Percentiles rank a stretch among this genome's conserved stretches.
Evolutionary conservation across 1,284 basidiomycete genomes (phyloP).

Genomic region (Thecaphora thlaspeos): DNA sequence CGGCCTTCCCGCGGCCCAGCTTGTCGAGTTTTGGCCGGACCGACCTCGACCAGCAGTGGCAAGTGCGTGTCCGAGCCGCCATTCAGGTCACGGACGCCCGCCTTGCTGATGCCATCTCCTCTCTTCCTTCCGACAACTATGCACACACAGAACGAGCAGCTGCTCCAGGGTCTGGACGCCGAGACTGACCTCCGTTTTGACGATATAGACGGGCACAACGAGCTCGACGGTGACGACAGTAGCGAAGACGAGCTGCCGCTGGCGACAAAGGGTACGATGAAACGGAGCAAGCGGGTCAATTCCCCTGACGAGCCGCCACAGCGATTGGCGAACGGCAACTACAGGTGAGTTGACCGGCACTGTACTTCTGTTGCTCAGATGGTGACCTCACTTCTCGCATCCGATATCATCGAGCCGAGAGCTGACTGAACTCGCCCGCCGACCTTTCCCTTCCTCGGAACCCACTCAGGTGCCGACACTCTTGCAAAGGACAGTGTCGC

Average conservation of each 20-base stretch:
- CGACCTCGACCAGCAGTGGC: background rate
- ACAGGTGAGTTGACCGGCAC: conserved; percentile 4
- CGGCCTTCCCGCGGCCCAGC: conserved; percentile 4
- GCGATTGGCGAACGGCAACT: conserved; percentile 33
- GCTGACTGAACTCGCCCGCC: conserved; percentile 13
- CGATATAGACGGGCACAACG: conserved; percentile 2
- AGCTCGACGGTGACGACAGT: too few relatives aligned
- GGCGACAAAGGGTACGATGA: too few relatives aligned
- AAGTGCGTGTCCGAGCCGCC: background rate
- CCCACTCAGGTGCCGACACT: conserved; percentile 28
- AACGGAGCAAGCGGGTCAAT: too few relatives aligned
- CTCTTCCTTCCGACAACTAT: too few relatives aligned
- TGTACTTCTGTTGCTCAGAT: background rate
- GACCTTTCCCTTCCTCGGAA: background rate
- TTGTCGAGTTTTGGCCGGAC: background rate
- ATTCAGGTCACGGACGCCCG: too few relatives aligned
- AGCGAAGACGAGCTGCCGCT: too few relatives aligned
- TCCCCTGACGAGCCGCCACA: conserved; percentile 1
- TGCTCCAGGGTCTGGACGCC: conserved; percentile 5
- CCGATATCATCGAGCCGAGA: conserved; percentile 3
- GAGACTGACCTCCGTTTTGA: conserved; percentile 6
- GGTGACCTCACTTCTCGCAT: background rate
- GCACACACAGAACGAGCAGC: too few relatives aligned
- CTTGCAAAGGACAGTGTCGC: conserved; percentile 47
- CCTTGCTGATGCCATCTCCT: too few relatives aligned